These are phyloP conservation scores for Taxawa tesnikishii DNA, from an alignment of 2,329 filamentous ascomycete genomes.

Conservation along the genomic window DNA sequence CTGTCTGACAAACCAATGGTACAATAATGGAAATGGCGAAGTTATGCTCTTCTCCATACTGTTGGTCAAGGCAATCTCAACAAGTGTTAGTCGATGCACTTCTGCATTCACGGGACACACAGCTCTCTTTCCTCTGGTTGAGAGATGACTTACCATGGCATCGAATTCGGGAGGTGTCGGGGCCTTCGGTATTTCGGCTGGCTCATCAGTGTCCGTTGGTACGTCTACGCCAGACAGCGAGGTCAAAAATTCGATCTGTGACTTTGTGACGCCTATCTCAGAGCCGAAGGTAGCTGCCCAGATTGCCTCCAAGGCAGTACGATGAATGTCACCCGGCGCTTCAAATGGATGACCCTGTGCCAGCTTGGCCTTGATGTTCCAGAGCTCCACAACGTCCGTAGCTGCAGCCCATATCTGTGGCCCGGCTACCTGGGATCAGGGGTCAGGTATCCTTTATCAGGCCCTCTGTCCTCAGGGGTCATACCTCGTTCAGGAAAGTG, in stretches of 20 bases:
- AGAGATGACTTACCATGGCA: slow-evolving; percentile 11
- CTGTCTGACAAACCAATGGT: slow-evolving; percentile 12
- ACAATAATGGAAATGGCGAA: slow-evolving; percentile 12
- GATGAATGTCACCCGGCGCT: slow-evolving; percentile 21
- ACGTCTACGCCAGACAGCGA: slow-evolving; percentile 3
- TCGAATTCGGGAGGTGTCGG: slow-evolving; percentile 11
- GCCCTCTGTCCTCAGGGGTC: too few species aligned
- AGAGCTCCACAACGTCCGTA: slow-evolving; percentile 17
- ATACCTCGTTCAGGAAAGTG: slow-evolving; percentile 14
- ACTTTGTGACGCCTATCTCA: slow-evolving; percentile 18
- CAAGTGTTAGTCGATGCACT: too few species aligned
- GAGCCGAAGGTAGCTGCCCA: slow-evolving; percentile 26
- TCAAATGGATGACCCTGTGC: slow-evolving; percentile 21
- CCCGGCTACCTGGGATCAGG: slow-evolving; percentile 9
- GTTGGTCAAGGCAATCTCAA: too few species aligned
- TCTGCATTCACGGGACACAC: too few species aligned
- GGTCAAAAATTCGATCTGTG: slow-evolving; percentile 9
- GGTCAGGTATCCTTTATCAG: too few species aligned
- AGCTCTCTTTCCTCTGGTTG: too few species aligned
- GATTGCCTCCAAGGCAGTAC: slow-evolving; percentile 25
- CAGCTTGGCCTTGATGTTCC: slow-evolving; percentile 17
- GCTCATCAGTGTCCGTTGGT: slow-evolving; percentile 2
- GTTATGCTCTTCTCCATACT: slow-evolving; percentile 11
- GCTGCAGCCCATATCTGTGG: slow-evolving; percentile 15
- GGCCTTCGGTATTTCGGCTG: slow-evolving; percentile 10